Base-by-base conservation (phyloP, 441 rosid species). In the Populus hybrid region DNA sequence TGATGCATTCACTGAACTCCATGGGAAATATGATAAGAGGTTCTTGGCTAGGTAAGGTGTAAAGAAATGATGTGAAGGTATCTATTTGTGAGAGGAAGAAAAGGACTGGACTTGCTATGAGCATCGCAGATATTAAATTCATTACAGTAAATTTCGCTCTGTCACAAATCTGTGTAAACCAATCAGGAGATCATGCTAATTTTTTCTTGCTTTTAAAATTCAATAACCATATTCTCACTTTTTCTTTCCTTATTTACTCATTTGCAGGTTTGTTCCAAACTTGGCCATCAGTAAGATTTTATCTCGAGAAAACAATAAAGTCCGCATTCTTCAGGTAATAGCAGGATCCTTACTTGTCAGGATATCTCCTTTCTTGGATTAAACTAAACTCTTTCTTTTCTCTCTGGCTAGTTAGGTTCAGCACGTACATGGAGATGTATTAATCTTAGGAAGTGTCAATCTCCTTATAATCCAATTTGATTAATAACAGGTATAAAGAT, bases 211-310 rank as follows among this genome's bases (percentile, higher is more conserved):
- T 42, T 74, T 61, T 24, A 9, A 21, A 1, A 19, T 74, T 53
- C 8, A 73, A 40, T 70, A 21, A 63, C 24, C 18, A 50, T 68
- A 6, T 74, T 19, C 26, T 32, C 11, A n/a, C 21, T 76, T 32
- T 32, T 32, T 32, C 35, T 32, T 32, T 32, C 35, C 35, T 32
- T 32, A 4, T 32, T 32, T 32, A 32, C 35, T 32, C 35, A 0
- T 32, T 32, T 32, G 79, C 94, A 96, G 99, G 91, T 87, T 94
- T 71, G 97, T 96, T 86, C 99, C 98, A 71, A 96, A 94, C 82
- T 84, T 96, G 85, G 98, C 97, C 61, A 96, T 96, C 79, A 90
- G 99, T 88, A 96, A 87, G 89, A 84, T 96, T 82, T 79, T 96
- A 81, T 92, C 91, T 14, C 90, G 97, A 32, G 98, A 94, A 83